These are phyloP conservation scores for Stagonosporopsis tanaceti DNA, from an alignment of 2,329 filamentous ascomycete species.

Conservation along the genomic window DNA sequence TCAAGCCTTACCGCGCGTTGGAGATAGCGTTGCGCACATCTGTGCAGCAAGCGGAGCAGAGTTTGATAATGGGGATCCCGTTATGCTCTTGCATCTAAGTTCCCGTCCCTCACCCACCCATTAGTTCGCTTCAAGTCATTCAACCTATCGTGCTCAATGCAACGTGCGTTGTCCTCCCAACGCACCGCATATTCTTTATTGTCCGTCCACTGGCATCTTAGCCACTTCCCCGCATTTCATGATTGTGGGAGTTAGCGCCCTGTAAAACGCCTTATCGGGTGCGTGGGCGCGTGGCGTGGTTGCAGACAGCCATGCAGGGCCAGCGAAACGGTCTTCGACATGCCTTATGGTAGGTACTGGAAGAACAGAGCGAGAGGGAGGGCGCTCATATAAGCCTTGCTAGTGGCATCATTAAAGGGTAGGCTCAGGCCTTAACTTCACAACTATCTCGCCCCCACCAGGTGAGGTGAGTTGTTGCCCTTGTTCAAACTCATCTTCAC, in stretches of 20 bases:
- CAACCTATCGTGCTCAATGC: conserved; percentile 20
- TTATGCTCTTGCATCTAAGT: background rate
- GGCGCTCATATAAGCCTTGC: conserved; percentile 29
- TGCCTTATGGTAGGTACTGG: conserved; percentile 12
- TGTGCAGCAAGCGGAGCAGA: background rate
- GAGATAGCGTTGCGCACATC: background rate
- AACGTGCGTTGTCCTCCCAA: conserved; percentile 43
- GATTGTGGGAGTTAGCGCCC: conserved; percentile 19
- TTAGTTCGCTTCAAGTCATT: background rate
- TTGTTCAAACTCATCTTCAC: background rate
- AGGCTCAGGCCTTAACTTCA: conserved; percentile 20
- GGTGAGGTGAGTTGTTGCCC: background rate
- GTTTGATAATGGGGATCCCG: background rate
- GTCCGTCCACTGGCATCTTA: conserved; percentile 24
- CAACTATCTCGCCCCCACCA: background rate
- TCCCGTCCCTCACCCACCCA: too few relatives aligned
- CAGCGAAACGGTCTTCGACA: conserved; percentile 36
- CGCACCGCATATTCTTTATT: conserved; percentile 25
- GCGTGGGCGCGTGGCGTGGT: conserved; percentile 33
- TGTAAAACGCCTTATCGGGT: conserved; percentile 23
- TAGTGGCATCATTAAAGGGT: conserved; percentile 2
- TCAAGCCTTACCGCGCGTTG: background rate
- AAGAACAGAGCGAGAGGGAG: background rate
- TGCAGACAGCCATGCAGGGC: conserved; percentile 37
- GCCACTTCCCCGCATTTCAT: conserved; percentile 30